A percentile compares a stretch with the other conserved stretches of the same genome.
phyloP scores from a whole-genome alignment of 2,329 filamentous ascomycete species.

The Bipolaris victoriae region DNA sequence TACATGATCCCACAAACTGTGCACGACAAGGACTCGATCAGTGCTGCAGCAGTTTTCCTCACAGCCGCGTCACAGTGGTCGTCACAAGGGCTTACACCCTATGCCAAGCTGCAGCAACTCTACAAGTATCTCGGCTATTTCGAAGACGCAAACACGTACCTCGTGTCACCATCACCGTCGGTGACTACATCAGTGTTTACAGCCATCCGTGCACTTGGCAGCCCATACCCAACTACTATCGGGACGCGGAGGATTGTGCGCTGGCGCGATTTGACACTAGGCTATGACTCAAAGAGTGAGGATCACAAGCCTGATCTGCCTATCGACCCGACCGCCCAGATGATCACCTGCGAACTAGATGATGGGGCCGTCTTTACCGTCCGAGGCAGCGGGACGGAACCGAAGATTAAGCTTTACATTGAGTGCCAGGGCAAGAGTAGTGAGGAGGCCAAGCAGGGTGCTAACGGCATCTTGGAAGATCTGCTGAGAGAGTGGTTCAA shows the following conservation, averaged over 20 bases:
- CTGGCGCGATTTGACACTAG: constrained; percentile 68
- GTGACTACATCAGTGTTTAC: constrained; percentile 62
- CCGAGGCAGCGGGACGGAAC: constrained; percentile 68
- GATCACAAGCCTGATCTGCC: constrained; percentile 62
- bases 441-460: constrained; percentile 52
- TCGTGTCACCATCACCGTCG: constrained; percentile 62
- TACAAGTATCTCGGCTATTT: constrained; percentile 66
- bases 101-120: constrained; percentile 62
- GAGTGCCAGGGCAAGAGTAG: constrained; percentile 54
- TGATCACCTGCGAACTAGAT: constrained; percentile 68
- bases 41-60: constrained; percentile 65
- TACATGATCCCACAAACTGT: constrained; percentile 70
- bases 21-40: constrained; percentile 69
- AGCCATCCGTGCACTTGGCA: constrained; percentile 56
- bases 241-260: constrained; percentile 60
- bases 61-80: constrained; percentile 60
- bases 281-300: constrained; percentile 62
- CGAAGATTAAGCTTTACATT: constrained; percentile 68
- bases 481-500: constrained; percentile 59
- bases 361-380: constrained; percentile 64
- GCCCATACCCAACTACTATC: constrained; percentile 54
- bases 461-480: constrained; percentile 54
- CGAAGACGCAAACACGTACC: constrained; percentile 68
- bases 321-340: constrained; percentile 63
- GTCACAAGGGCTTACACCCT: constrained; percentile 61